Base-by-base conservation (phyloP, 2,329 filamentous ascomycete species). In the Colletotrichum liaoningense region DNA sequence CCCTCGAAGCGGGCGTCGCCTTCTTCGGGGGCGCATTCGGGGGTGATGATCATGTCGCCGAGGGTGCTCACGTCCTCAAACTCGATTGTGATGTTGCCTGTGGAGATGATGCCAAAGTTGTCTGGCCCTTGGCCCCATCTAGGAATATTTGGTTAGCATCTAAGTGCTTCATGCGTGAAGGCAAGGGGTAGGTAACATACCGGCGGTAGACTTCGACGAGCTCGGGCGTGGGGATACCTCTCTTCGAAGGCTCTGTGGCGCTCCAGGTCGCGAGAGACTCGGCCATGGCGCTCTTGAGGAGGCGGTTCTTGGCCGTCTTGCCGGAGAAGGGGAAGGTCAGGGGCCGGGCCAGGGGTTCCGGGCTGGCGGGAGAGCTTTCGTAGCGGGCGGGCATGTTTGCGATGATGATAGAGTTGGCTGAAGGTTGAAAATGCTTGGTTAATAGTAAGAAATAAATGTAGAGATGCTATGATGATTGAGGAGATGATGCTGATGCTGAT, bases 201-300 rank as follows among this genome's bases (percentile, higher is more conserved):
- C 86, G 81, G 62, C 86, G 83, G 80, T 93, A 93, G 54, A 90
- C 82, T 38, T 90, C 88, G 77, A 90, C 78, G 24, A 82, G 77
- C 57, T 84, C 80, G 35, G 79, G 75, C 4, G 81, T 80, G 1
- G 84, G 84, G 26, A 86, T 76, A 0, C 84, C 85, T 55, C 91
- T 86, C 4, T 84, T 84, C 26, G 86, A 80, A 9, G 88, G 76
- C 69, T 89, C 84, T 28, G 85, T 85, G 7, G 87, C 83, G 71
- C 89, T 85, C 89, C 90, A 93, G 5, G 87, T 90, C 0, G 90
- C 89, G 16, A 93, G 82, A 8, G 87, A 84, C 79, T 94, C 92
- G 2, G 89, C 89, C 91, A 93, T 93, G 55, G 92, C 88, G 6
- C 85, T 90, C 80, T 93, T 93, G 75, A 93, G 80, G 77, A 93